Percentiles rank a stretch among this genome's conserved stretches.
Evolutionary conservation across 495 filamentous ascomycete genomes (phyloP).

Genomic region (Corynascus novoguineensis): DNA sequence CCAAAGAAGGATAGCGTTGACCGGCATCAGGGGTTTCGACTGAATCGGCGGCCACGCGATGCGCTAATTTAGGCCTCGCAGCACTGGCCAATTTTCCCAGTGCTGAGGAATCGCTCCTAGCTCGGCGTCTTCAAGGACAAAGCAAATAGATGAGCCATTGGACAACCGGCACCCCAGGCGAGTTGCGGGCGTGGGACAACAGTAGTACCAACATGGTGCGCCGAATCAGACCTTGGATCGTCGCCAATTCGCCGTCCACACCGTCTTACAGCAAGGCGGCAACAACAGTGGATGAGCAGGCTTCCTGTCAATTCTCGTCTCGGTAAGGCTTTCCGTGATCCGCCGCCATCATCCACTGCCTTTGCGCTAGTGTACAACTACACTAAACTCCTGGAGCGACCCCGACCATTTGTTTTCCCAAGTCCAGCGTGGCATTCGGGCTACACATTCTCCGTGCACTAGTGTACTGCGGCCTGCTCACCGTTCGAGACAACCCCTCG

Average conservation of each 20-base stretch:
- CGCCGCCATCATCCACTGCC: too few relatives aligned
- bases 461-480: not conserved
- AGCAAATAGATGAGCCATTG: not conserved
- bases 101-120: not conserved
- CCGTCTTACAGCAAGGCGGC: not conserved
- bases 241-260: too few relatives aligned
- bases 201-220: conserved; percentile 12
- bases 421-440: conserved; percentile 1
- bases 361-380: too few relatives aligned
- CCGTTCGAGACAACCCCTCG: conserved; percentile 5
- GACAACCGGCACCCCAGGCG: not conserved
- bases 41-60: not conserved
- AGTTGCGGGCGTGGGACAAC: conserved; percentile 8
- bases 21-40: not conserved
- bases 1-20: not conserved
- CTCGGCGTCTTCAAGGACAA: not conserved
- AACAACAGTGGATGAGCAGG: not conserved
- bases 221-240: conserved; percentile 7
- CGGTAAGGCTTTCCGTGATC: conserved; percentile 7
- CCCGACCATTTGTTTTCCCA: not conserved
- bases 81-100: not conserved
- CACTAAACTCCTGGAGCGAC: not conserved
- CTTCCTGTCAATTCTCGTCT: conserved; percentile 8
- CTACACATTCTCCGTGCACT: too few relatives aligned
- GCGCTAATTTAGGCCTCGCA: not conserved